These are phyloP conservation scores for Diaporthe citriasiana DNA, from an alignment of 2,329 filamentous ascomycete species.

Conservation along the genomic window DNA sequence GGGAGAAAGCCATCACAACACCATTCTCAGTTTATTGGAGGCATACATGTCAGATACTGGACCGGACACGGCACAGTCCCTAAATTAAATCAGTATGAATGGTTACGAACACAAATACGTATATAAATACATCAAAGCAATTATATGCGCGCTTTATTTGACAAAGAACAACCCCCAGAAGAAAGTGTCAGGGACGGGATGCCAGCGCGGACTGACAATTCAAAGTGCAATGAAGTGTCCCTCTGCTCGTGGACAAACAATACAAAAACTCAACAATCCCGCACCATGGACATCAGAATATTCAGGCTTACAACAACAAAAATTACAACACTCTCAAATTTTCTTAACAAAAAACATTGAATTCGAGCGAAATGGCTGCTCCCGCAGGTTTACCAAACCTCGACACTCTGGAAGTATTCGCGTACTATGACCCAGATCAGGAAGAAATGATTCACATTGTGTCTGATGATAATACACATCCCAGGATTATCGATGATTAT, in stretches of 20 bases:
- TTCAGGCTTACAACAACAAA: not conserved
- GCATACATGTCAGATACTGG: not conserved
- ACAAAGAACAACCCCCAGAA: not conserved
- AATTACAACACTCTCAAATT: not conserved
- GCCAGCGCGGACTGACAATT: not conserved
- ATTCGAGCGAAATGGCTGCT: not conserved
- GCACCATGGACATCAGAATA: not conserved
- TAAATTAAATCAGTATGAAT: not conserved
- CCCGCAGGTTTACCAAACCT: not conserved
- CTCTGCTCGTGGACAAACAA: not conserved
- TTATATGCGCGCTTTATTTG: too few species aligned
- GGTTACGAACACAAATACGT: accelerated
- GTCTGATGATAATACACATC: not conserved
- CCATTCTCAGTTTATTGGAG: too few species aligned
- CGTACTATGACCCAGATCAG: not conserved
- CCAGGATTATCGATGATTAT: not conserved
- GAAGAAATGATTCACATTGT: not conserved
- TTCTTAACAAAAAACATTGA: not conserved
- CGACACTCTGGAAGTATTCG: not conserved
- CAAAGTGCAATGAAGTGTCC: not conserved
- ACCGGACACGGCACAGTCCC: not conserved
- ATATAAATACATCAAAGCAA: not conserved
- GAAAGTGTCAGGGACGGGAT: not conserved
- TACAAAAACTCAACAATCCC: not conserved
- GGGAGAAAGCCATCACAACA: too few species aligned